A percentile compares a stretch with the other conserved stretches of the same genome.
These are phyloP conservation scores for Stevia rebaudiana DNA, from an alignment of 140 eudicot genomes.

Conservation along the genomic window DNA sequence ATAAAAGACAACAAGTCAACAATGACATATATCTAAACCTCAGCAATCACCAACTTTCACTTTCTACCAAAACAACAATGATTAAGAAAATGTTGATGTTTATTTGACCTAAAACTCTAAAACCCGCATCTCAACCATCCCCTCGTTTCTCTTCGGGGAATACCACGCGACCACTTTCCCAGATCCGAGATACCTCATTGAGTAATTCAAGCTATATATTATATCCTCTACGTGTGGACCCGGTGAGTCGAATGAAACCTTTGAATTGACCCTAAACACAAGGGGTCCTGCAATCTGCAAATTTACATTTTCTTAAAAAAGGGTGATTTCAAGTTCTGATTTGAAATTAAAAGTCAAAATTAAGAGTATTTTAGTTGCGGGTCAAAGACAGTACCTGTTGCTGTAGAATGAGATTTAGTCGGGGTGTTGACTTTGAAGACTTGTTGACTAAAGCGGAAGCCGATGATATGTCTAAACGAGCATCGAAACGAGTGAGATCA, in stretches of 20 bases:
- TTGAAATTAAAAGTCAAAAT: too few species aligned
- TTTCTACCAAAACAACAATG: conserved; percentile 8
- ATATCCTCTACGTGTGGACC: conserved; percentile 56
- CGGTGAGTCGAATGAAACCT: conserved; percentile 39
- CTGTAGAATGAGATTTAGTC: conserved; percentile 57
- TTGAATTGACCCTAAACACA: conserved; percentile 71
- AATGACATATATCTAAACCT: conserved; percentile 17
- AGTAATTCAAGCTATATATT: conserved; percentile 71
- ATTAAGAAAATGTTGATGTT: neutral
- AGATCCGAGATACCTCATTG: conserved; percentile 43
- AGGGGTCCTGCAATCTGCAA: conserved; percentile 71
- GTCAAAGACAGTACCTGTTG: conserved; percentile 62
- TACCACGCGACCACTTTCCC: conserved; percentile 97
- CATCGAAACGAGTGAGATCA: conserved; percentile 79
- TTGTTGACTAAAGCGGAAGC: conserved; percentile 46
- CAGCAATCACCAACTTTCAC: neutral
- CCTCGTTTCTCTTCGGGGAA: conserved; percentile 86
- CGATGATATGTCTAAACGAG: conserved; percentile 64
- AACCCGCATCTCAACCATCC: conserved; percentile 76
- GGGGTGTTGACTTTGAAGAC: conserved; percentile 38
- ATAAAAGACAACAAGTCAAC: neutral
- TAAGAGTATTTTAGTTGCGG: neutral
- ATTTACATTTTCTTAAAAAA: too few species aligned
- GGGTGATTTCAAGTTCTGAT: too few species aligned
- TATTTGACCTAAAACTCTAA: conserved; percentile 51